A percentile compares a stretch with the other conserved stretches of the same genome.
Conservation (phyloP, 345 rosid genomes). For the Salix arbutifolia region DNA sequence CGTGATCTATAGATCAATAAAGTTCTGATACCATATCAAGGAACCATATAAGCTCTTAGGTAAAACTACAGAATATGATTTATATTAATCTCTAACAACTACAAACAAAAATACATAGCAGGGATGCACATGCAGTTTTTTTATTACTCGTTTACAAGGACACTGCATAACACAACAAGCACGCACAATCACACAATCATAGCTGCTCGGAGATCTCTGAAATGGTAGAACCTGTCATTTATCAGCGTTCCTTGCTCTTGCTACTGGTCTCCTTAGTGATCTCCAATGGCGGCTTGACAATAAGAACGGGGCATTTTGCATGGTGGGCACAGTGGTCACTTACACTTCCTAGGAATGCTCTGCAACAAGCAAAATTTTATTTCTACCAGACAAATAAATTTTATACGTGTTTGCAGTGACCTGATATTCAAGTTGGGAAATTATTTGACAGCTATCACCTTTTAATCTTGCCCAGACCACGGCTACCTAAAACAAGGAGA, state of each 20-base stretch:
- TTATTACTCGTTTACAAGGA: not conserved
- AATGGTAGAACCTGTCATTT: not conserved
- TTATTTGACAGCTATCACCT: slow-evolving; percentile 33
- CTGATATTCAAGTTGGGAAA: too few relatives aligned
- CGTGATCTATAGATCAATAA: too few relatives aligned
- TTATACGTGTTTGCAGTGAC: too few relatives aligned
- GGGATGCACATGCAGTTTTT: not conserved
- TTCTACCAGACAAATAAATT: not conserved
- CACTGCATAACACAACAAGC: not conserved
- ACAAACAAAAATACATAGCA: not conserved
- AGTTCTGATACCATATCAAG: too few relatives aligned
- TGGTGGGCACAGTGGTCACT: slow-evolving; percentile 75
- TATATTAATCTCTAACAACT: too few relatives aligned
- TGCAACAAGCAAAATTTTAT: slow-evolving; percentile 14
- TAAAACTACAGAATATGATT: too few relatives aligned
- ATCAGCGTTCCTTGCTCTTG: not conserved
- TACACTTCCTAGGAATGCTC: slow-evolving; percentile 72
- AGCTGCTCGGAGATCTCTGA: not conserved
- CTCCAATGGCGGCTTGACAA: slow-evolving; percentile 52
- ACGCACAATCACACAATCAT: not conserved
- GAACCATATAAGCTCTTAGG: too few relatives aligned
- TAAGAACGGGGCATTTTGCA: slow-evolving; percentile 60
- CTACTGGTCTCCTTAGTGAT: not conserved
- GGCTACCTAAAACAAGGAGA: slow-evolving; percentile 71
- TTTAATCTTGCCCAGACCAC: slow-evolving; percentile 69